phyloP scores from a whole-genome alignment of 306 rosid species.

The Inga laurina region DNA sequence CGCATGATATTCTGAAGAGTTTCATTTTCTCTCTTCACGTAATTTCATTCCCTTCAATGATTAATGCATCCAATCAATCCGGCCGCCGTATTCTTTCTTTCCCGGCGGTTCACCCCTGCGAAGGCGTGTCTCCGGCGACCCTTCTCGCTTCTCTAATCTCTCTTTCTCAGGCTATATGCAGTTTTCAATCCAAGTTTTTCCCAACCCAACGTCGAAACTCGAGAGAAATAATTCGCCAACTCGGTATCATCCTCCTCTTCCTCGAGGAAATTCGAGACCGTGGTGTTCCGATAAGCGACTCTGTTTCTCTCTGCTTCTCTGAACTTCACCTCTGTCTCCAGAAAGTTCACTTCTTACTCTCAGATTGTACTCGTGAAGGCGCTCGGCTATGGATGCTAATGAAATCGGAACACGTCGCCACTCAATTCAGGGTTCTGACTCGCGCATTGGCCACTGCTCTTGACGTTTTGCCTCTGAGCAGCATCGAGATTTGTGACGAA shows the following conservation, averaged over 20 bases:
- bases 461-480: conserved; percentile 59
- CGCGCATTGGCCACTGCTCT: conserved; percentile 57
- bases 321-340: conserved; percentile 74
- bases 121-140: conserved; percentile 42
- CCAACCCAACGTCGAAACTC: conserved; percentile 59
- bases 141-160: conserved; percentile 56
- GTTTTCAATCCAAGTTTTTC: conserved; percentile 40
- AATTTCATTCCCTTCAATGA: conserved; percentile 36
- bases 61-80: neutral
- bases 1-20: neutral
- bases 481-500: conserved; percentile 45
- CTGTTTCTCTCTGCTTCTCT: conserved; percentile 52
- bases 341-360: conserved; percentile 59
- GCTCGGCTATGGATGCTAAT: conserved; percentile 55
- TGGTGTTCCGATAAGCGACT: neutral
- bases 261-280: conserved; percentile 57
- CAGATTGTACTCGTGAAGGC: conserved; percentile 57
- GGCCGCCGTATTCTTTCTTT: conserved; percentile 66
- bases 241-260: conserved; percentile 50
- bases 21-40: neutral
- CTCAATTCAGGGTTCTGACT: conserved; percentile 46
- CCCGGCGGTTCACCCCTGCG: conserved; percentile 88
- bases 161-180: conserved; percentile 52
- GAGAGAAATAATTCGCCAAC: conserved; percentile 64
- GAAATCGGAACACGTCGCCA: conserved; percentile 51